phyloP scores from a whole-genome alignment of 768 basidiomycete species.

The Nidularia sp. region DNA sequence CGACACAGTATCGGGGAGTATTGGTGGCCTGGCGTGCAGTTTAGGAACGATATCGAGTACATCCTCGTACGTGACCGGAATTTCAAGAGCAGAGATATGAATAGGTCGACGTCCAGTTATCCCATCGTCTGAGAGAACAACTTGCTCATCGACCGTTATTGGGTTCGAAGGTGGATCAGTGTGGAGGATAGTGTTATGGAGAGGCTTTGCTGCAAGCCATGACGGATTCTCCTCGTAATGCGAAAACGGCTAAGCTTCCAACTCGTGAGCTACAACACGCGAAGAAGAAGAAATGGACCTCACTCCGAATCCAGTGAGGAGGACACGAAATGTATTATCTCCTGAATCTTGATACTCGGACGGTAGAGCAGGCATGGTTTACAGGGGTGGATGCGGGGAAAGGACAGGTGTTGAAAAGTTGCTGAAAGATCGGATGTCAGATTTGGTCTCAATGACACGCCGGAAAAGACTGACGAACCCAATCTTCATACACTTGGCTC shows the following conservation, averaged over 20 bases:
- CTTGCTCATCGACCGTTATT: constrained; percentile 15
- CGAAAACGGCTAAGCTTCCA: constrained; percentile 44
- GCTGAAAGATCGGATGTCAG: too few species aligned
- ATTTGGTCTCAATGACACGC: too few species aligned
- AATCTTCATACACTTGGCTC: too few species aligned
- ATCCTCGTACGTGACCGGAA: constrained; percentile 57
- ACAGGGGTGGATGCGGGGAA: not conserved
- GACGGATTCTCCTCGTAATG: constrained; percentile 61
- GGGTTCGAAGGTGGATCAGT: constrained; percentile 28
- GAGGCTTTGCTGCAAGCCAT: constrained; percentile 63
- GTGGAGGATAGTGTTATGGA: constrained; percentile 52
- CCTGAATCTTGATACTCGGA: not conserved
- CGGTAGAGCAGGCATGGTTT: not conserved
- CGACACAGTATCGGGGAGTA: constrained; percentile 31
- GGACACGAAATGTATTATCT: constrained; percentile 21
- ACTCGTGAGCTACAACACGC: constrained; percentile 2
- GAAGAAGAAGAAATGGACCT: constrained; percentile 9
- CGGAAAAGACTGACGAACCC: too few species aligned
- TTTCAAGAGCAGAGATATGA: constrained; percentile 53
- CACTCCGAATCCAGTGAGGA: constrained; percentile 34
- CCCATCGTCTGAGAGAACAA: constrained; percentile 8
- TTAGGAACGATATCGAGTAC: constrained; percentile 53
- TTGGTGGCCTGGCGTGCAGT: constrained; percentile 58
- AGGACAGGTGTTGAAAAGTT: too few species aligned
- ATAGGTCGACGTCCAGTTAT: constrained; percentile 31